Percentiles rank a stretch among this genome's conserved stretches.
These are phyloP conservation scores for Oldenlandia corymbosa DNA, from an alignment of 257 asterid genomes.

Conservation along the genomic window DNA sequence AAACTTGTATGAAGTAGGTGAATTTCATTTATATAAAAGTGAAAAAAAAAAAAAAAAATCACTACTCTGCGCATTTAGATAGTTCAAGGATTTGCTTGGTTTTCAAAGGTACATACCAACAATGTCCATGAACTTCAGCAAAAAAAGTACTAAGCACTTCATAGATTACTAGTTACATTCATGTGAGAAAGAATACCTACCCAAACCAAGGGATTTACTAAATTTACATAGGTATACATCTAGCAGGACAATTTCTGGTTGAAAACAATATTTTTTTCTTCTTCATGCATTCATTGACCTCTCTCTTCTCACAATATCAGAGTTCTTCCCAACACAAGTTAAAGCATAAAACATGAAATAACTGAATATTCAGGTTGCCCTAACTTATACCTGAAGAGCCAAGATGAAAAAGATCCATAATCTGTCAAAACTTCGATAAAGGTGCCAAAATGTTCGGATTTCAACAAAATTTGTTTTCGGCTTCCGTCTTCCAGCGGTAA, in stretches of 20 bases:
- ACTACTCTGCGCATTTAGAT: background rate
- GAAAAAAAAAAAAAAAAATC: background rate
- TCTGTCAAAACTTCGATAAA: conserved; percentile 90
- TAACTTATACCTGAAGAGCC: conserved; percentile 71
- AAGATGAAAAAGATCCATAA: conserved; percentile 87
- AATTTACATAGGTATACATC: background rate
- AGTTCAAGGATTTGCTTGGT: background rate
- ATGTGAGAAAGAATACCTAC: background rate
- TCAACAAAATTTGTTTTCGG: conserved; percentile 96
- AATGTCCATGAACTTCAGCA: background rate
- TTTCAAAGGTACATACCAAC: background rate
- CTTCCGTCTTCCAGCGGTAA: conserved; percentile 58
- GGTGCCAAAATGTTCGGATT: conserved; percentile 94
- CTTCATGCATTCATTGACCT: background rate
- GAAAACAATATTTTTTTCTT: background rate
- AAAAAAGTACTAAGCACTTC: background rate
- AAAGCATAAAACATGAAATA: background rate
- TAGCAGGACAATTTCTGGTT: background rate
- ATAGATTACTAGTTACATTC: background rate
- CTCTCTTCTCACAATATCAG: background rate
- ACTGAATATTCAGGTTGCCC: background rate
- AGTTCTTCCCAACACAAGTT: background rate
- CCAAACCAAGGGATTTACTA: background rate
- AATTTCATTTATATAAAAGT: background rate
- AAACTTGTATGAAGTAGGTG: background rate